Base-by-base conservation (phyloP, 148 eudicot genomes). In the Rhododendron griersonianum region DNA sequence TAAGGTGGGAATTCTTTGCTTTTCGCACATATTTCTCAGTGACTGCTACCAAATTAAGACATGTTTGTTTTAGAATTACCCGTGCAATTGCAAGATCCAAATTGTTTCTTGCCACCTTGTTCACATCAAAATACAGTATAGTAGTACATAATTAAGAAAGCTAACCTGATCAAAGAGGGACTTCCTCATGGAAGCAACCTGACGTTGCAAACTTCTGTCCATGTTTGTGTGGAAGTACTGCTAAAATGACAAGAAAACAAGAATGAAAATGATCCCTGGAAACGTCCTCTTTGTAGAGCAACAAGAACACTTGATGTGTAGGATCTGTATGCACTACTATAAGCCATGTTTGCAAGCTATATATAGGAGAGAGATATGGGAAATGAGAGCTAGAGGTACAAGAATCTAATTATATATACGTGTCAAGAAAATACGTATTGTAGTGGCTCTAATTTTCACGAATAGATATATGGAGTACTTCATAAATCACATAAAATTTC, bases 21-120 rank as follows among this genome's bases (percentile, higher is more conserved):
- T 59, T 59, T 21, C 67, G 3, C 25, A 19, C 67, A 59, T 59
- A 59, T 59, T 59, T 59, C n/a, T 21, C 9, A 0, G 10, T 21
- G n/a, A 21, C 10, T 7, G 1, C n/a, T 3, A 57, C 63, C 63
- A 57, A 16, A n/a, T n/a, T n/a, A n/a, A 57, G 23, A 57, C 8
- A 57, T 2, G 7, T 57, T 57, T 57, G 35, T 33, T 13, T 51
- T 51, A 51, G 1, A 51, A 51, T 2, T 13, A 51, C 55, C 15
- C 0, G 0, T 13, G 14, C 16, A 11, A 51, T 47, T 47, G 4
- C 55, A 51, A 2, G 55, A 51, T 51, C 9, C 55, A 51, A 48
- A 48, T 25, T 94, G 45, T 41, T 41, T 96, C 89, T 90, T 92
- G 39, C 88, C 9, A 91, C 95, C 50, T 95, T 96, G 85, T 91